Base-by-base conservation (phyloP, 2,329 filamentous ascomycete genomes). In the Lizonia empirigonia region DNA sequence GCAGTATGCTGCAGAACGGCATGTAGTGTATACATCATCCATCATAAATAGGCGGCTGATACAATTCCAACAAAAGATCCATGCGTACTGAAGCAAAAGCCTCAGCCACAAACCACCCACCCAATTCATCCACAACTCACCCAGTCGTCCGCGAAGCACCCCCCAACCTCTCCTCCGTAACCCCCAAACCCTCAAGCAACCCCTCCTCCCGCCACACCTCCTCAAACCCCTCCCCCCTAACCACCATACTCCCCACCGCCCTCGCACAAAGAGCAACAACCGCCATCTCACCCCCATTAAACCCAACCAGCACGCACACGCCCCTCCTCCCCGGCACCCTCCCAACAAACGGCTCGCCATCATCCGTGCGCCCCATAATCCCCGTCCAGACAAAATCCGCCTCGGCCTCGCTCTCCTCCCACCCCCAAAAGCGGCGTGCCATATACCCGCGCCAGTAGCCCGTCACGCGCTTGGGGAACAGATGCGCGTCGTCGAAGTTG, bases 231-330 rank as follows among this genome's bases (percentile, higher is more conserved):
- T 36, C 29, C 2, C 57, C 67, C 2, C 69, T 54, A 4, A 63
- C 23, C 0, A 78, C 53, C 76, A 81, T 79, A 19, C 64, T 53
- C 1, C 71, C 75, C 7, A 80, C 34, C 0, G 71, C 77, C 52
- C 76, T 74, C 6, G 72, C 72, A 5, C 71, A 63, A 0, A 78
- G 64, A 16, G 76, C 76, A 15, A 80, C 74, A 19, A 77, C 59
- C 0, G 77, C 74, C 79, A 82, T 82, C 0, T 80, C 80, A 47
- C 81, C 78, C 0, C 80, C 80, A 23, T 74, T 77, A 52, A 81
- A 82, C 0, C 80, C 80, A 0, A 75, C 78, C 18, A 78, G 63
- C n/a, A 82, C 67, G 37, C 73, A 78, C 54, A 78, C 73, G 5
- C 70, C 71, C 2, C 66, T 47, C 37, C 22, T 71, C 0, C 64